phyloP scores from a whole-genome alignment of 768 basidiomycete species.

The Porpolomopsis calyptriformis region DNA sequence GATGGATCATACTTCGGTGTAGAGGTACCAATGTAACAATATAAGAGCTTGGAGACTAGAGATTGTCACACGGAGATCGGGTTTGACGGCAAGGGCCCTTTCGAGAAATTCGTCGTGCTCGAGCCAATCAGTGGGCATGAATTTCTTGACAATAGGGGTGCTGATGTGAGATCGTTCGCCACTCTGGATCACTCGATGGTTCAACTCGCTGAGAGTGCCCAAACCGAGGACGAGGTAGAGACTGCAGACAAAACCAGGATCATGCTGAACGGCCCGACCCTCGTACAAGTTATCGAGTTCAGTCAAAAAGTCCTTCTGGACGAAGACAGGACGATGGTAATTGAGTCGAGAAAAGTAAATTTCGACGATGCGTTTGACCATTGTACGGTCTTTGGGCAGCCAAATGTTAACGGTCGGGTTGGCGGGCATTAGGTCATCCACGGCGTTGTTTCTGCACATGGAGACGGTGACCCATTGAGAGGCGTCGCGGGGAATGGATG shows the following conservation, averaged over 20 bases:
- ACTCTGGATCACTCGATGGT: conserved; percentile 50
- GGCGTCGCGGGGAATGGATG: conserved; percentile 48
- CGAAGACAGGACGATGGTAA: conserved; percentile 67
- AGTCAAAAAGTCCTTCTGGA: conserved; percentile 56
- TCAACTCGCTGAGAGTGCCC: conserved; percentile 74
- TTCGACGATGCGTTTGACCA: conserved; percentile 51
- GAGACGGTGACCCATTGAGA: conserved; percentile 50
- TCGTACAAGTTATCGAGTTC: conserved; percentile 59
- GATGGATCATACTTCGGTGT: conserved; percentile 55
- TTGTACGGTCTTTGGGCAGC: conserved; percentile 68
- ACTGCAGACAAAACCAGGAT: conserved; percentile 72
- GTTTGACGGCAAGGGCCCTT: conserved; percentile 65
- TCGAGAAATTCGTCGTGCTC: conserved; percentile 80
- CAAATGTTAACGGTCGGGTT: conserved; percentile 39
- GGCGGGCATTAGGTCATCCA: conserved; percentile 25
- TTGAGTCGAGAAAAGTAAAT: conserved; percentile 74
- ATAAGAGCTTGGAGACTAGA: conserved; percentile 78
- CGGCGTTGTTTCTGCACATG: conserved; percentile 36
- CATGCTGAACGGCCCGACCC: conserved; percentile 38
- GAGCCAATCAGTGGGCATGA: conserved; percentile 65
- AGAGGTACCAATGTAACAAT: conserved; percentile 80
- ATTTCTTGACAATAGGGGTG: conserved; percentile 29
- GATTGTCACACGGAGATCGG: conserved; percentile 73
- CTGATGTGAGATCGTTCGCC: conserved; percentile 20
- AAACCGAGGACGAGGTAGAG: conserved; percentile 70